Base-by-base conservation (phyloP, 2,329 filamentous ascomycete genomes). In the Apiospora rasikravindrae region DNA sequence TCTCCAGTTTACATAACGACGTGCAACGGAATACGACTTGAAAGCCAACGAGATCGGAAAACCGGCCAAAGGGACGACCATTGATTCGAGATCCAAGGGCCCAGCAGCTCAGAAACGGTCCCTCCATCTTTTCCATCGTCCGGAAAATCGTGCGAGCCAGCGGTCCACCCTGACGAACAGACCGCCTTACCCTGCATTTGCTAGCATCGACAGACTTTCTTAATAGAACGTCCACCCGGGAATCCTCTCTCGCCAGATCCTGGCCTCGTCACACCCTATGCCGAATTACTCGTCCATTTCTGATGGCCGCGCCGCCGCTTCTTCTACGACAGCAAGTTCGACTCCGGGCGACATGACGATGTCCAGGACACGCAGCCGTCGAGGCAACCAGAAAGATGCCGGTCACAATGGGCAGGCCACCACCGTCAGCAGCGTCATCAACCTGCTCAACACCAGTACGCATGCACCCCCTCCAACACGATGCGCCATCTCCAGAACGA, bases 401-500 rank as follows among this genome's bases (percentile, higher is more conserved):
- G 92, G 92, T 61, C 77, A 79, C 83, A 78, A 82, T 73, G 95
- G 96, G 71, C 90, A 95, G 80, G 96, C 96, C 77, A 93, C 94
- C 77, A 97, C 94, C 90, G 82, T 92, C 70, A 98, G 95, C 84
- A 98, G 95, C 81, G 93, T 96, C 76, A 93, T 98, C 84, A 99
- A 99, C 82, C 87, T 99, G 75, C 88, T 98, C 75, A 99, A 99
- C 83, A 99, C 96, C 24, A 99, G 94, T 96, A 88, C 73, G 90
- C 78, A 33, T 69, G 45, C 47, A 72, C 69, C 69, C 24, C 67
- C 37, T 53, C 69, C 66, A 5, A 16, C 24, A 29, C 14, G 19
- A 44, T 67, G 64, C 66, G 40, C 40, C 66, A 29, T 45, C 66
- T 29, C 66, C 26, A 19, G 19, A 16, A 26, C 14, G 10, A 26